Conservation (phyloP, 495 filamentous ascomycete genomes). For the Trichoderma reesei region DNA sequence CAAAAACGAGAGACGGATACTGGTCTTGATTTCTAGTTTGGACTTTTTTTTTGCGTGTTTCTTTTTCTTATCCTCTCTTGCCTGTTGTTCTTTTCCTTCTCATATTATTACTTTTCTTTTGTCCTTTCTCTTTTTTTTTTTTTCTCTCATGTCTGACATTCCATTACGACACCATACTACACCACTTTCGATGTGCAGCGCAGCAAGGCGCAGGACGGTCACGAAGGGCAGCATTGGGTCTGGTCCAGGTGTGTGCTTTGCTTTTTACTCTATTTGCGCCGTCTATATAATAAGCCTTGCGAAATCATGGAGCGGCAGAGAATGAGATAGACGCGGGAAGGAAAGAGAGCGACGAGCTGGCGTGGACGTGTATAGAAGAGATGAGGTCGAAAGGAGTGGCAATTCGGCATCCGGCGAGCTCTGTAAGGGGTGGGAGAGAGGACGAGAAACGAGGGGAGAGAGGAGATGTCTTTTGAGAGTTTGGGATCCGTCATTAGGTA, state of each 20-base stretch:
- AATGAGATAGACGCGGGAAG: background rate
- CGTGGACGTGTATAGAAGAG: conserved; percentile 3
- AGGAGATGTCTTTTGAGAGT: conserved; percentile 7
- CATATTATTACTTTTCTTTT: background rate
- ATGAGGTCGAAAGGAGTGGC: background rate
- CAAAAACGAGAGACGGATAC: conserved; percentile 8
- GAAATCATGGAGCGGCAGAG: conserved; percentile 4
- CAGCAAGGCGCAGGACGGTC: conserved; percentile 12
- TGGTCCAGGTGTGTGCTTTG: conserved; percentile 8
- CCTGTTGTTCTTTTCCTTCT: conserved; percentile 4
- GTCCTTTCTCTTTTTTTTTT: conserved; percentile 3
- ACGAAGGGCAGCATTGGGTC: conserved; percentile 11
- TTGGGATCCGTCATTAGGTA: conserved; percentile 9
- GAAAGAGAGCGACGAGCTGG: background rate
- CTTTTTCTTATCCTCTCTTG: background rate
- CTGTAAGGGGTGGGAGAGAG: background rate
- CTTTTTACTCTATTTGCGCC: conserved; percentile 9
- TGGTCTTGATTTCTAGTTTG: conserved; percentile 10
- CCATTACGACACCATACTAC: conserved; percentile 10
- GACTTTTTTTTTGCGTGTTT: conserved; percentile 9
- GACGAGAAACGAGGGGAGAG: background rate
- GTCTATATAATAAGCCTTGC: conserved; percentile 12
- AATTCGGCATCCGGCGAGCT: background rate
- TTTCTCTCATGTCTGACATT: conserved; percentile 8
- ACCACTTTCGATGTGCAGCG: conserved; percentile 10